Base-by-base conservation (phyloP, 2,329 filamentous ascomycete species). In the Aspergillus clavatus region DNA sequence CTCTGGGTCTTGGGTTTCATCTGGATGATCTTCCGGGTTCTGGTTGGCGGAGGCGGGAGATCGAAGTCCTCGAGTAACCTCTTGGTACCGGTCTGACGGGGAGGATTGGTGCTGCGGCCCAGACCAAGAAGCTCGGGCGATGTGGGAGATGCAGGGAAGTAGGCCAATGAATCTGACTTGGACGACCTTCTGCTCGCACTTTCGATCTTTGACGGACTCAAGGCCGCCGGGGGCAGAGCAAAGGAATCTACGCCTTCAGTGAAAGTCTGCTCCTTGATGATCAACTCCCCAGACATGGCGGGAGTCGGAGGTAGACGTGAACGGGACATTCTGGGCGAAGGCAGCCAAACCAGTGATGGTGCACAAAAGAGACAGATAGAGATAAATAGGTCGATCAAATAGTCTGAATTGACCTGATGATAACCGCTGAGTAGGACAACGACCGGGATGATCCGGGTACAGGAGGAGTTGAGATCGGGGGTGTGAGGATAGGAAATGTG, bases 21-120 rank as follows among this genome's bases (percentile, higher is more conserved):
- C 71, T 97, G 91, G 47, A 97, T 97, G 64, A 98, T 97, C 72
- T 94, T 97, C 59, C 91, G 84, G 33, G 89, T 87, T 51, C 91
- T 79, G 3, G 90, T 95, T 0, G 93, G 93, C 12, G 91, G 93
- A 7, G 93, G 93, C 16, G 93, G 93, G 12, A 98, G 79, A 7
- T 86, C 79, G 65, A 95, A 94, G 22, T 69, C 66, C 24, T 69
- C 66, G 48, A 71, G 55, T 18, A 70, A 61, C 29, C 67, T 61
- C 58, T 76, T 71, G 55, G 61, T 48, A 47, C 57, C 62, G 57
- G 58, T 45, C 54, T 59, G 64, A 43, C 51, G 62, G 46, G 50
- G 64, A 36, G 49, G 51, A 40, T 45, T 60, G 38, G 51, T 44
- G 24, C 46, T 42, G 22, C 53, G 56, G 24, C 57, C 53, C 16